Evolutionary conservation across 1,139 yeast species (phyloP).

Genomic region (Pichia sp.): DNA sequence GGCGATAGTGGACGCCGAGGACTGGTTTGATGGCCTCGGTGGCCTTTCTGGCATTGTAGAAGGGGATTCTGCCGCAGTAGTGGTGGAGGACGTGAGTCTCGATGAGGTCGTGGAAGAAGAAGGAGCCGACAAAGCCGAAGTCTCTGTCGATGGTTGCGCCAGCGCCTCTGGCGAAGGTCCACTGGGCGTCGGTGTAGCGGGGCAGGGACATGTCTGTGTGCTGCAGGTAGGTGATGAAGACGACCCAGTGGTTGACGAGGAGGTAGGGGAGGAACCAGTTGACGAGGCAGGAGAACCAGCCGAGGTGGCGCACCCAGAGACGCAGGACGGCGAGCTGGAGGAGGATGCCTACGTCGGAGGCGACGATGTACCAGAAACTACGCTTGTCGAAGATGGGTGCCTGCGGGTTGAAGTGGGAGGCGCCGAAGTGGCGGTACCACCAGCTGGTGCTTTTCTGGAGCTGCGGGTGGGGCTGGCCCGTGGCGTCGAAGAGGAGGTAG

Average conservation of each 20-base stretch:
- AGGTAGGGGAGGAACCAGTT: slow-evolving; percentile 76
- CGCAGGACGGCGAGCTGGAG: slow-evolving; percentile 52
- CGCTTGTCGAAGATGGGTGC: slow-evolving; percentile 69
- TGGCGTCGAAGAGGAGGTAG: slow-evolving; percentile 64
- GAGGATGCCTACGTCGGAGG: slow-evolving; percentile 69
- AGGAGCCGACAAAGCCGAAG: slow-evolving; percentile 75
- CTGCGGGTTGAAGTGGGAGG: slow-evolving; percentile 64
- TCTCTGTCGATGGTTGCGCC: slow-evolving; percentile 84
- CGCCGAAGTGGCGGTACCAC: slow-evolving; percentile 40
- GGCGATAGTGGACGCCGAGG: slow-evolving; percentile 73
- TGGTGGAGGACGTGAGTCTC: slow-evolving; percentile 90
- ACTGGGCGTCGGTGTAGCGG: slow-evolving; percentile 66
- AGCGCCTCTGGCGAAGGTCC: slow-evolving; percentile 89
- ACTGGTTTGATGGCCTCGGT: slow-evolving; percentile 73
- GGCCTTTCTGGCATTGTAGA: slow-evolving; percentile 80
- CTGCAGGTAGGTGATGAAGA: slow-evolving; percentile 77
- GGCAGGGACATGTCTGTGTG: slow-evolving; percentile 81
- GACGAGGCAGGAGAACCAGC: slow-evolving; percentile 58
- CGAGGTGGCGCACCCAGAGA: slow-evolving; percentile 59
- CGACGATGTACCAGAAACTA: slow-evolving; percentile 64
- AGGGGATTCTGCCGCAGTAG: slow-evolving; percentile 78
- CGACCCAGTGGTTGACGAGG: slow-evolving; percentile 87
- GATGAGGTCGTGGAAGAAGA: slow-evolving; percentile 80
- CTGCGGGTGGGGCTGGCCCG: slow-evolving; percentile 66
- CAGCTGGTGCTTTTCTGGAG: slow-evolving; percentile 9